Evolutionary conservation across 2,329 filamentous ascomycete genomes (phyloP), one percentile per base, ranked within the genome.

Genomic region (Penicillium sclerotiorum): DNA sequence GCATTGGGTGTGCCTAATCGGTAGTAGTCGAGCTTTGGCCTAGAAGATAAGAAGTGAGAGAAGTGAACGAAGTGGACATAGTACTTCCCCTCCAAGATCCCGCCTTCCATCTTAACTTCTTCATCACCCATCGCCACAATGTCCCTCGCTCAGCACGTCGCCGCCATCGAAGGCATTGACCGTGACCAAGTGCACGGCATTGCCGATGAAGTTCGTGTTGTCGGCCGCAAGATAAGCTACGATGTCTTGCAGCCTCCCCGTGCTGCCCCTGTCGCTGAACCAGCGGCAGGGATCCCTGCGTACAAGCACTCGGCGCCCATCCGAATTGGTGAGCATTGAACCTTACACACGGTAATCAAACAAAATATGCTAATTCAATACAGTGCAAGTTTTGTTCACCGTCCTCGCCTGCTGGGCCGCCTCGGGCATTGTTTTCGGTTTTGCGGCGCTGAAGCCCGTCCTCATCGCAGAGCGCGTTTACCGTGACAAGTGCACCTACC

Each of bases 391-490:
- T 18, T 66, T 74, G 5, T 76, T 81, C 35, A 87, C 84, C 3
- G 81, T 89, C 1, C 61, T 89, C n/a, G 87, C 86, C 62, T 92
- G 89, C 68, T 80, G 90, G 49, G 78, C 92, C 52, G 84, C 88
- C 6, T 86, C 90, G 4, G 92, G 90, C 1, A 77, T 91, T 33
- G 84, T 94, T 15, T 94, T 94, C 71, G 90, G 90, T 27, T 95
- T 90, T 69, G 90, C 90, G 12, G 89, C 90, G 11, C 77, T 95
- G 59, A 95, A 94, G 67, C 89, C 90, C 0, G 82, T 94, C 8
- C 77, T 95, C 21, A 87, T 92, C 53, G 72, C 77, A 11, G 86
- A 91, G 66, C 85, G 85, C 2, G 86, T 89, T 8, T 93, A 91
- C 68, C 77, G 77, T 33, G 78, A 88, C 42, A 71, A 78, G 27